These are phyloP conservation scores for Malus hybrid DNA, from an alignment of 331 rosid genomes.

Conservation along the genomic window DNA sequence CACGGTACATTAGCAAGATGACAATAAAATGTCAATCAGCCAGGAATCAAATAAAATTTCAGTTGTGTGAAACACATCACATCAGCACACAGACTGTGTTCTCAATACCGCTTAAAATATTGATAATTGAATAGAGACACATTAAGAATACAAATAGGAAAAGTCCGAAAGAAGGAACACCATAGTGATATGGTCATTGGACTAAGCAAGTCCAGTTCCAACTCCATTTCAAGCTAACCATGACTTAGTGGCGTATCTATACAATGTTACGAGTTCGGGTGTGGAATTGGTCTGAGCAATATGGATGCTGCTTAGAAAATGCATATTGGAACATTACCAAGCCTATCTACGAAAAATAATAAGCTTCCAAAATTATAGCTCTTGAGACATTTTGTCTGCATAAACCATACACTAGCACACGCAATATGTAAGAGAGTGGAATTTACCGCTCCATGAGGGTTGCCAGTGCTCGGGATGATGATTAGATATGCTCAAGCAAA, in stretches of 20 bases:
- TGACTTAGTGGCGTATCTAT: background rate
- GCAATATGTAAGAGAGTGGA: background rate
- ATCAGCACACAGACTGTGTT: background rate
- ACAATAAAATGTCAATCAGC: background rate
- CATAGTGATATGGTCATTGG: background rate
- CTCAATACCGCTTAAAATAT: background rate
- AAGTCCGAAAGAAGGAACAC: background rate
- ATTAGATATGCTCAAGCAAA: slow-evolving; percentile 95
- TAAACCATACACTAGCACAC: background rate
- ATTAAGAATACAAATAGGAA: background rate
- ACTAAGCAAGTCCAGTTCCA: background rate
- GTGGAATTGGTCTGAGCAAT: background rate
- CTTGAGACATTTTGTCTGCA: background rate
- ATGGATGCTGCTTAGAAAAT: background rate
- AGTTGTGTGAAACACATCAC: background rate
- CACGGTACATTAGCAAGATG: slow-evolving; percentile 11
- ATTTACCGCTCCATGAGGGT: slow-evolving; percentile 94
- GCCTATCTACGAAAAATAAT: background rate
- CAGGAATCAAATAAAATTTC: background rate
- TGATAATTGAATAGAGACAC: background rate
- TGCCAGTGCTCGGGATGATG: slow-evolving; percentile 99
- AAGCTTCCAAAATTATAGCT: background rate
- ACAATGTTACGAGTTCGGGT: background rate
- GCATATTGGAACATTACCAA: background rate
- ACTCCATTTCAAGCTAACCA: background rate